Percentiles rank a stretch among this genome's conserved stretches.
phyloP scores from a whole-genome alignment of 1,139 yeast species.

The Debaryomycetaceae sp. region DNA sequence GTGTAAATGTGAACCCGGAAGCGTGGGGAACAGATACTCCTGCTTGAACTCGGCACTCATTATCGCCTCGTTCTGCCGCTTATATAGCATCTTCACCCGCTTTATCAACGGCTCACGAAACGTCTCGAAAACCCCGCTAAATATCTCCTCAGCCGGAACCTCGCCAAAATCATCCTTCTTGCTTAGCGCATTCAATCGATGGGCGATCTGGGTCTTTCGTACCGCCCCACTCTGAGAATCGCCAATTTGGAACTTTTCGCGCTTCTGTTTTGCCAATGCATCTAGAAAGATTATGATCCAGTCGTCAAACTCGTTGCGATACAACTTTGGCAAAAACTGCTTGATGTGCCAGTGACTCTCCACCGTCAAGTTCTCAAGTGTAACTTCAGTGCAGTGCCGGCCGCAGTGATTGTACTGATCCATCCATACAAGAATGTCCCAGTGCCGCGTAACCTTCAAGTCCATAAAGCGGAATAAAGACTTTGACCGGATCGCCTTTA shows the following conservation, averaged over 20 bases:
- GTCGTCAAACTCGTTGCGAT: slow-evolving; percentile 75
- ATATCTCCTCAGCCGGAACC: slow-evolving; percentile 16
- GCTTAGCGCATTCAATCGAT: slow-evolving; percentile 36
- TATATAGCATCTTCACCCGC: slow-evolving; percentile 54
- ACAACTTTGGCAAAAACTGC: slow-evolving; percentile 60
- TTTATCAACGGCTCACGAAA: slow-evolving; percentile 57
- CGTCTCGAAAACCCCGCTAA: slow-evolving; percentile 32
- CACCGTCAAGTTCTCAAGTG: slow-evolving; percentile 46
- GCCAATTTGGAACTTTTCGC: slow-evolving; percentile 20
- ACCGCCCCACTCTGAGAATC: slow-evolving; percentile 37
- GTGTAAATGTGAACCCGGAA: slow-evolving; percentile 60
- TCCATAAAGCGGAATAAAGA: slow-evolving; percentile 81
- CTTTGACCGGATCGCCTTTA: slow-evolving; percentile 68
- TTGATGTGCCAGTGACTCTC: slow-evolving; percentile 75
- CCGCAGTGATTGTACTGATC: slow-evolving; percentile 87
- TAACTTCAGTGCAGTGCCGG: slow-evolving; percentile 52
- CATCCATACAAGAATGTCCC: slow-evolving; percentile 95
- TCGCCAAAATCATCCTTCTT: slow-evolving; percentile 21
- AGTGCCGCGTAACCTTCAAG: slow-evolving; percentile 60
- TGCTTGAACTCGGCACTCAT: slow-evolving; percentile 52
- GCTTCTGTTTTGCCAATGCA: slow-evolving; percentile 50
- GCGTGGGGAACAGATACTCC: slow-evolving; percentile 61
- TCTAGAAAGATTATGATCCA: slow-evolving; percentile 78
- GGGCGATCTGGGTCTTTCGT: slow-evolving; percentile 57
- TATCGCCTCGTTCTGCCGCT: slow-evolving; percentile 63